Base-by-base conservation (phyloP, 1,139 yeast genomes). In the Zygosaccharomyces pseudobailii region DNA sequence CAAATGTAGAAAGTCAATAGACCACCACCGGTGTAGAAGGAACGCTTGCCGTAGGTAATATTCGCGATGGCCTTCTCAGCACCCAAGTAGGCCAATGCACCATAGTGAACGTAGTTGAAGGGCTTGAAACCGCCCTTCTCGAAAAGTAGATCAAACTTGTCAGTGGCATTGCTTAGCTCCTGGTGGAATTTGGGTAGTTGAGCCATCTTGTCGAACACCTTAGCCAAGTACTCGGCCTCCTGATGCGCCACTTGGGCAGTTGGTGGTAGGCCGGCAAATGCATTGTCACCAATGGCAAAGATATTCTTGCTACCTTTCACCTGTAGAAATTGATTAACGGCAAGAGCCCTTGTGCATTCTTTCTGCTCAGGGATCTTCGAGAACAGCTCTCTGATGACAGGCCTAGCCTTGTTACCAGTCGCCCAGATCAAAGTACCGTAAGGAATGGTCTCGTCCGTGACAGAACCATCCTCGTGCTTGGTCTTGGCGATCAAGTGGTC, bases 201-300 rank as follows among this genome's bases (percentile, higher is more conserved):
- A 57, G 87, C 87, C 68, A 86, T 76, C 66, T 78, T 82, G 71
- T 79, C 80, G 71, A 90, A 86, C 53, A 80, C 79, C 48, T 76
- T 75, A 46, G 90, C 92, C 61, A 90, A 79, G 71, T 81, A 89
- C 57, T 79, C 80, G 56, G 97, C 97, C 71, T 89, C 88, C 75
- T 90, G 97, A 73, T 89, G 87, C 44, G 97, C 97, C 54, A 89
- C 97, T 75, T 90, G 97, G 43, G 96, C 97, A 51, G 97, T 90
- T 58, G 97, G 97, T 40, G 97, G 96, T 62, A 79, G 79, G 67
- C 89, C 89, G 40, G 80, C 78, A 66, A 84, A 83, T 36, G 97
- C 88, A 71, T 96, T 89, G 72, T 90, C 97, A 67, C 97, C 97
- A 55, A 90, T 76, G 46, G 96, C 97, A 71, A 78, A 90, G 58